A percentile compares a stretch with the other conserved stretches of the same genome.
These are phyloP conservation scores for Russula vinacea DNA, from an alignment of 768 basidiomycete genomes.

Conservation along the genomic window DNA sequence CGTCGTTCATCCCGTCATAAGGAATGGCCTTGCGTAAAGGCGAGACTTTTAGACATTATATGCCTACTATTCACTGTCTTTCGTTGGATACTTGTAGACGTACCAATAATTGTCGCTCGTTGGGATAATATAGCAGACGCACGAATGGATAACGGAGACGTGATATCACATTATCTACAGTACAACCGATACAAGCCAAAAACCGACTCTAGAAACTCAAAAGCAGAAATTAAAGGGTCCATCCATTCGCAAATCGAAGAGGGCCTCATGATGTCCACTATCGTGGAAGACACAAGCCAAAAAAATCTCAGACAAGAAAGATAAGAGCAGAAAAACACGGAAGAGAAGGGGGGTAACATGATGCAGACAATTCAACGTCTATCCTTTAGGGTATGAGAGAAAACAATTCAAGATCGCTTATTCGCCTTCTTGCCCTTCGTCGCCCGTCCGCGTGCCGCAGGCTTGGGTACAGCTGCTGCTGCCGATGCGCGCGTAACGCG, in stretches of 20 bases:
- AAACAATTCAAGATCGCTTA: background rate
- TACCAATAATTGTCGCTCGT: background rate
- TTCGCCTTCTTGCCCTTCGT: slow-evolving; percentile 6
- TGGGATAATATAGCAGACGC: background rate
- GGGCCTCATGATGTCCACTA: slow-evolving; percentile 1
- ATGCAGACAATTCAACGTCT: background rate
- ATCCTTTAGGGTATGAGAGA: background rate
- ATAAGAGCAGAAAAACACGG: background rate
- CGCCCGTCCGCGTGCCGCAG: background rate
- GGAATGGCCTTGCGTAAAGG: slow-evolving; percentile 10
- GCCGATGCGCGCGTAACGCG: slow-evolving; percentile 6
- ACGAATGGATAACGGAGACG: background rate
- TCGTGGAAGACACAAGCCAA: background rate
- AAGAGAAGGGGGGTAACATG: background rate
- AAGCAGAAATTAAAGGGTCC: slow-evolving; percentile 5
- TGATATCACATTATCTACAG: background rate
- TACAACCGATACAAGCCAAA: background rate
- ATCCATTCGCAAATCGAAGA: slow-evolving; percentile 3
- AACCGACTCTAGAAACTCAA: background rate
- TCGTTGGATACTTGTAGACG: background rate
- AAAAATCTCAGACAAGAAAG: background rate
- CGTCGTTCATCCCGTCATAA: slow-evolving; percentile 42
- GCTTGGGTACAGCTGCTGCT: background rate
- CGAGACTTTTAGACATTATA: background rate
- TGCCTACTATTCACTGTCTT: background rate